Conservation (phyloP, 1,284 basidiomycete species). For the Ceratobasidium sp. region DNA sequence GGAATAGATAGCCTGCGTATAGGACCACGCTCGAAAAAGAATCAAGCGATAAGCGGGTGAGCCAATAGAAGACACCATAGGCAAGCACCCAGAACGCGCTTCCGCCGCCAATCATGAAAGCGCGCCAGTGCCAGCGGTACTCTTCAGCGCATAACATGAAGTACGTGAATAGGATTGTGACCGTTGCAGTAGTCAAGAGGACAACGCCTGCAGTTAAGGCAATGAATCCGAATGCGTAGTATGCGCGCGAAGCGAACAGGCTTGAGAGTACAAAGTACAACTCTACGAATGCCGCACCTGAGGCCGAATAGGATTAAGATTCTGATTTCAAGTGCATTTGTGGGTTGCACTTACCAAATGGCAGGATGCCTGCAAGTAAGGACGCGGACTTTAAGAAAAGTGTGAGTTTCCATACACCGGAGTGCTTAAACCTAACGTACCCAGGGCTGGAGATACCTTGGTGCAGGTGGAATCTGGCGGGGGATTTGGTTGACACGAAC, state of each 20-base stretch:
- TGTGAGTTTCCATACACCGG: neutral
- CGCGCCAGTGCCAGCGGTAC: slow-evolving; percentile 97
- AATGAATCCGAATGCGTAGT: slow-evolving; percentile 95
- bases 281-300: slow-evolving; percentile 93
- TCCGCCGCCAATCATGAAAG: slow-evolving; percentile 93
- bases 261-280: slow-evolving; percentile 92
- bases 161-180: slow-evolving; percentile 88
- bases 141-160: slow-evolving; percentile 95
- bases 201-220: slow-evolving; percentile 87
- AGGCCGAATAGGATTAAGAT: slow-evolving; percentile 15
- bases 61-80: slow-evolving; percentile 89
- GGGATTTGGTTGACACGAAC: slow-evolving; percentile 93
- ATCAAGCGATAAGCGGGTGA: slow-evolving; percentile 79
- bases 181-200: slow-evolving; percentile 84
- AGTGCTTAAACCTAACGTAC: slow-evolving; percentile 53
- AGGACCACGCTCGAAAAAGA: slow-evolving; percentile 83
- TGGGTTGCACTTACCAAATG: slow-evolving; percentile 68
- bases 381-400: slow-evolving; percentile 63
- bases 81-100: slow-evolving; percentile 90
- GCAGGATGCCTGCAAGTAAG: slow-evolving; percentile 86
- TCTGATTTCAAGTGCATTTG: neutral
- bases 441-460: slow-evolving; percentile 82
- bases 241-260: slow-evolving; percentile 90
- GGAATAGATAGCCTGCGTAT: slow-evolving; percentile 89
- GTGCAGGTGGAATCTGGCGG: slow-evolving; percentile 82